Evolutionary conservation across 495 filamentous ascomycete species (phyloP), one percentile per base, ranked within the genome.

Genomic region (Usnea hakonensis): DNA sequence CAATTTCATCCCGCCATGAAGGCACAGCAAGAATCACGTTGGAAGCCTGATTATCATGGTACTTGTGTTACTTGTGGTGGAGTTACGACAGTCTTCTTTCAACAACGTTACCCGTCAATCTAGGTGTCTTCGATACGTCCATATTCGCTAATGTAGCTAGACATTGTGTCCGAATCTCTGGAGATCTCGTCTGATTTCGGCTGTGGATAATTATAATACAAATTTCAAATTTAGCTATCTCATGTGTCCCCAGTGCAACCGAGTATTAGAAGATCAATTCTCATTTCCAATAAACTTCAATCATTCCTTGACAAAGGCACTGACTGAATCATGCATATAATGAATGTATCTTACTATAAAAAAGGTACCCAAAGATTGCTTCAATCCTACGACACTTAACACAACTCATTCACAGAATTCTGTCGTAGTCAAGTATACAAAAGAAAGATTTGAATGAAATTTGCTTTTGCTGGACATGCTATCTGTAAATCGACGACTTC

Each of bases 71-170:
- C 38, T 32, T 6, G 10, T 53, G 58, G 16, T 32, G 58, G 36
- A 60, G n/a, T n/a, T 41, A 46, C 16, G 23, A 37, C 23, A 17
- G 46, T 30, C 23, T 58, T 16, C 32, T 21, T 33, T 9, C 5
- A 14, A 50, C 14, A 30, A 28, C 3, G 37, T 44, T 43, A 23
- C 37, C 41, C 32, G 56, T 43, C 56, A n/a, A 60, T 60, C 46
- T 60, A 60, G 58, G 46, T 35, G 32, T 60, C 33, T 60, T 60
- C 44, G 44, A 60, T 52, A 53, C 43, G 44, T 60, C 44, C 35
- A 40, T 57, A 57, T 13, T 60, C 35, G 44, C 58, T 52, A 48
- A 60, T 60, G 44, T 60, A 53, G 58, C 58, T 60, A 60, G 46
- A 50, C 3, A 48, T 37, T 60, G 11, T 52, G 40, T 60, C 30